A percentile compares a stretch with the other conserved stretches of the same genome.
phyloP scores from a whole-genome alignment of 345 rosid genomes.

The Xanthoceras sorbifolium region DNA sequence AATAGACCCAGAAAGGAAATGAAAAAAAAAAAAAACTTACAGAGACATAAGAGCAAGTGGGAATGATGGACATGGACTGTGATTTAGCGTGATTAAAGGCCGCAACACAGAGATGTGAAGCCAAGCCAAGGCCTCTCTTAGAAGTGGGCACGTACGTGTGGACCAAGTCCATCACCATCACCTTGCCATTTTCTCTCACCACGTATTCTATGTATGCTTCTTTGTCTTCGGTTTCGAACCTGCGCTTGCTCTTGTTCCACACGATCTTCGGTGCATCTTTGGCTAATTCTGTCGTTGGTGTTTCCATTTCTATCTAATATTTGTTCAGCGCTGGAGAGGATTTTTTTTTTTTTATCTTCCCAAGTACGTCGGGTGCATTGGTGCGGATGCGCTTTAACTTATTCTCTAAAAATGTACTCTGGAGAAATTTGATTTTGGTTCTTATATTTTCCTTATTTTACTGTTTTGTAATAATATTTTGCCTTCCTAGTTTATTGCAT shows the following conservation, averaged over 20 bases:
- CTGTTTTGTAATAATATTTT: no score
- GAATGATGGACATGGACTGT: constrained; percentile 62
- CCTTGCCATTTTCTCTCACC: constrained; percentile 50
- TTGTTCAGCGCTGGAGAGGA: no score
- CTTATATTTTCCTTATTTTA: no score
- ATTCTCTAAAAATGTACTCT: no score
- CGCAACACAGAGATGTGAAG: constrained; percentile 78
- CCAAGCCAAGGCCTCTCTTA: constrained; percentile 82
- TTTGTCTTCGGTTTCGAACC: constrained; percentile 92
- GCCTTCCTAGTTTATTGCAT: no score
- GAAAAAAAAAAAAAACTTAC: constrained; percentile 34
- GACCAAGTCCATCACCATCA: constrained; percentile 75
- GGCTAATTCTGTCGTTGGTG: background rate
- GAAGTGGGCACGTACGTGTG: constrained; percentile 84
- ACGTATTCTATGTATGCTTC: constrained; percentile 72
- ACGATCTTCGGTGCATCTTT: constrained; percentile 51
- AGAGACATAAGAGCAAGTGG: constrained; percentile 87
- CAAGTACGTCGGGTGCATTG: no score
- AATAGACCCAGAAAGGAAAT: background rate
- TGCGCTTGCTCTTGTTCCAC: constrained; percentile 50
- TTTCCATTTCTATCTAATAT: constrained; percentile 20
- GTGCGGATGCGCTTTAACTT: no score
- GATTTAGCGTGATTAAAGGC: constrained; percentile 75
- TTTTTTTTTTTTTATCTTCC: no score
- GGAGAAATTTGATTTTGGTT: no score